These are phyloP conservation scores for Castanea sativa DNA, from an alignment of 306 rosid genomes.

Conservation along the genomic window DNA sequence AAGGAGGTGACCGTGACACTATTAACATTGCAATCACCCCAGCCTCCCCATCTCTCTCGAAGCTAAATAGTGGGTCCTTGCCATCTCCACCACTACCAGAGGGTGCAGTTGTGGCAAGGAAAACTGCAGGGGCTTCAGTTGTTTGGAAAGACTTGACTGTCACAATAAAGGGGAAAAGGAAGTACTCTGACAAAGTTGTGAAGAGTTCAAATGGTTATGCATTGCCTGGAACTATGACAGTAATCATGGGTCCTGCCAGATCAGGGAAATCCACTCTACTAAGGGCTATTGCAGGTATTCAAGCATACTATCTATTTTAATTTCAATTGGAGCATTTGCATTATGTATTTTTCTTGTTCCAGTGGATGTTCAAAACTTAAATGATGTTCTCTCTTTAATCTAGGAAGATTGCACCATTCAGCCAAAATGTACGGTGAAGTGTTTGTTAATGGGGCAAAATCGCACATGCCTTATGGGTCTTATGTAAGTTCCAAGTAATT, in stretches of 20 bases:
- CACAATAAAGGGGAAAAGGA: conserved; percentile 89
- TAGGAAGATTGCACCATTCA: conserved; percentile 86
- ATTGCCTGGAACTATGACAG: conserved; percentile 93
- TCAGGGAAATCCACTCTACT: conserved; percentile 92
- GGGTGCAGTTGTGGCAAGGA: conserved; percentile 60
- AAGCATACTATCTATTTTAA: conserved; percentile 16
- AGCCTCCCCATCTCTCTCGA: conserved; percentile 86
- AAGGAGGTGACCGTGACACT: conserved; percentile 88
- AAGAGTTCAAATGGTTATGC: conserved; percentile 99
- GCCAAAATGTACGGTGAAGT: conserved; percentile 89
- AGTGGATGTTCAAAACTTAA: conserved; percentile 24
- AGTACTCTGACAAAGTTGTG: conserved; percentile 86
- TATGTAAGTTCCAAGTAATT: conserved; percentile 58
- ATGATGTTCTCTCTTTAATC: conserved; percentile 15
- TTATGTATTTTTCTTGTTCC: background rate
- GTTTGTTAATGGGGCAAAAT: conserved; percentile 76
- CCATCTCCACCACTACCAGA: conserved; percentile 84
- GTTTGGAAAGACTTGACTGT: conserved; percentile 97
- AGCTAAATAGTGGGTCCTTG: conserved; percentile 82
- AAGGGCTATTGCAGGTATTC: conserved; percentile 83
- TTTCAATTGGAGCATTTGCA: conserved; percentile 22
- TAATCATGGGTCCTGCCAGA: conserved; percentile 96
- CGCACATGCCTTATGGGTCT: conserved; percentile 77
- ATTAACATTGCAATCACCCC: conserved; percentile 74
- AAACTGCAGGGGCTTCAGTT: conserved; percentile 81